phyloP scores from a whole-genome alignment of 2,329 filamentous ascomycete genomes.

The Parasarocladium wereldwijsianum region DNA sequence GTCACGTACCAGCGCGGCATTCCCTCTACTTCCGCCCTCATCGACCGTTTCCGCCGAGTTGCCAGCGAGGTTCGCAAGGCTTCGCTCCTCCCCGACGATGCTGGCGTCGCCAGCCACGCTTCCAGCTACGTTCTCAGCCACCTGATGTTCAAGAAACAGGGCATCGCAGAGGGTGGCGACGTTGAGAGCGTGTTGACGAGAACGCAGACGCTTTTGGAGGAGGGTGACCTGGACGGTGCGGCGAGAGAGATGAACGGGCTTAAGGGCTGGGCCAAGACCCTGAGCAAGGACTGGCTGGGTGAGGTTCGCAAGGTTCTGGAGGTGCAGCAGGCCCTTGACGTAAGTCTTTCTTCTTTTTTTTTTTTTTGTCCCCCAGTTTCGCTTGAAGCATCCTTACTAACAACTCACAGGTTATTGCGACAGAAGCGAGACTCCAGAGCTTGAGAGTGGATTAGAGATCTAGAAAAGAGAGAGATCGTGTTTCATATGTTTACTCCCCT shows the following conservation, averaged over 20 bases:
- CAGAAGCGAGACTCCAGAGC: constrained; percentile 80
- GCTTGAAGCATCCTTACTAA: constrained; percentile 11
- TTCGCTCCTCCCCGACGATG: constrained; percentile 78
- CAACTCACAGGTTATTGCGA: constrained; percentile 60
- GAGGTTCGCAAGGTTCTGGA: constrained; percentile 88
- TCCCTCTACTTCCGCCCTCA: constrained; percentile 66
- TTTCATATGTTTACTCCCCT: too few species aligned
- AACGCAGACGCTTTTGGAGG: constrained; percentile 80
- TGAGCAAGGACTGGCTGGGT: constrained; percentile 85
- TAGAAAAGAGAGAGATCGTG: too few species aligned
- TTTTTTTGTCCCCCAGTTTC: neutral
- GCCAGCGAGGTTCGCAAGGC: constrained; percentile 89
- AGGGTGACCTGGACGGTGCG: constrained; percentile 81
- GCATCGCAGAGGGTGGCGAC: constrained; percentile 68
- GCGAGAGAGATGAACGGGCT: constrained; percentile 91
- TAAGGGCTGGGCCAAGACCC: constrained; percentile 85
- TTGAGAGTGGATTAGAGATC: constrained; percentile 57
- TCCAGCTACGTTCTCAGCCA: constrained; percentile 84
- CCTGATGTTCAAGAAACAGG: constrained; percentile 90
- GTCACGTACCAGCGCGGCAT: constrained; percentile 86
- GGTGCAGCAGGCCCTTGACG: constrained; percentile 90
- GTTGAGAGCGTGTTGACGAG: constrained; percentile 87
- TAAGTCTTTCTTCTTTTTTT: constrained; percentile 31
- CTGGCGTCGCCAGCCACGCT: constrained; percentile 86
- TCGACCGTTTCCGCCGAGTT: constrained; percentile 91